Evolutionary conservation across 139 green algal species (phyloP).

Genomic region (Chlamydomonas incerta): DNA sequence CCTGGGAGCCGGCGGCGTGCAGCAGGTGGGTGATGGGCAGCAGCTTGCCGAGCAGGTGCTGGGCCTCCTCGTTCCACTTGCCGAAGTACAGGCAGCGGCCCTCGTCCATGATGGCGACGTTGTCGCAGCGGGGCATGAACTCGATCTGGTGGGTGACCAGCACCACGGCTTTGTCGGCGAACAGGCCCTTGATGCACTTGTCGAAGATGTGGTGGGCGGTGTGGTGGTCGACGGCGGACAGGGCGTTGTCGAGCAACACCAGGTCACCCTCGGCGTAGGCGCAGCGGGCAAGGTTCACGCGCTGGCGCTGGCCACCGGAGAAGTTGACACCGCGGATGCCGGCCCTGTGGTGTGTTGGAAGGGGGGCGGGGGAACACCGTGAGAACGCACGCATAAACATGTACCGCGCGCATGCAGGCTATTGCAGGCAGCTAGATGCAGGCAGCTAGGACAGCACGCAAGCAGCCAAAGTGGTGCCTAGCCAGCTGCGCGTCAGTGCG

Average conservation of each 20-base stretch:
- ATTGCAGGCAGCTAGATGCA: too few species aligned
- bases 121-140: slow-evolving; percentile 57
- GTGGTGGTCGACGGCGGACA: slow-evolving; percentile 65
- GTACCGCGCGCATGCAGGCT: too few species aligned
- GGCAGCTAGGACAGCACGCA: too few species aligned
- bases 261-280: slow-evolving; percentile 59
- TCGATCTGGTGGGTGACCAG: slow-evolving; percentile 13
- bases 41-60: slow-evolving; percentile 52
- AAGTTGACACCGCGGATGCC: slow-evolving; percentile 66
- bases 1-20: slow-evolving; percentile 53
- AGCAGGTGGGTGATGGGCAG: slow-evolving; percentile 63
- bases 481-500: too few species aligned
- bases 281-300: slow-evolving; percentile 57
- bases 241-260: slow-evolving; percentile 63
- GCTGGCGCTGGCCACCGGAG: slow-evolving; percentile 61
- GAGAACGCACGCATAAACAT: too few species aligned
- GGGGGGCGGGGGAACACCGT: too few species aligned
- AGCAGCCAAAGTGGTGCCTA: too few species aligned
- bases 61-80: slow-evolving; percentile 58
- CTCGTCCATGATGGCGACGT: slow-evolving; percentile 64
- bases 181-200: slow-evolving; percentile 47
- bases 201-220: slow-evolving; percentile 64
- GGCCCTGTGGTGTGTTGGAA: background rate
- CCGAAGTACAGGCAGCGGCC: slow-evolving; percentile 71
- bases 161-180: slow-evolving; percentile 43